Conservation (phyloP, 257 asterid genomes). For the Jacaranda copaia region DNA sequence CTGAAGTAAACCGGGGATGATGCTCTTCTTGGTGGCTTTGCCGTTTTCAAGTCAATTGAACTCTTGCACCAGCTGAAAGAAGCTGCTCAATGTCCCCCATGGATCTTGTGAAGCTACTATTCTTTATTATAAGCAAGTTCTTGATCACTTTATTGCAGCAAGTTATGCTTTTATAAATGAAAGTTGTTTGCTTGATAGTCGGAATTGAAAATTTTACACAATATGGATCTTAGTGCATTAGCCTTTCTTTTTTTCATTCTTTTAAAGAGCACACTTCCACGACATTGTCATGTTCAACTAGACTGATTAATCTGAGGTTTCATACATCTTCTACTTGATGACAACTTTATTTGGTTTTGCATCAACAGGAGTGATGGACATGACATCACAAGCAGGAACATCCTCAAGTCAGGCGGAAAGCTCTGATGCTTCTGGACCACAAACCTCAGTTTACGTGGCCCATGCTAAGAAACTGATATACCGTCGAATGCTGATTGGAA, state of each 20-base stretch:
- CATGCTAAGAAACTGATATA: conserved; percentile 70
- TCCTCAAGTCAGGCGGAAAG: conserved; percentile 36
- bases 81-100: background rate
- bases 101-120: background rate
- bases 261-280: background rate
- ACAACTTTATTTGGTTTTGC: background rate
- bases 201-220: background rate
- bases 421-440: conserved; percentile 44
- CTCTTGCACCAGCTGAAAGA: conserved; percentile 9
- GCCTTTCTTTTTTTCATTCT: background rate
- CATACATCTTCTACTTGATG: conserved; percentile 5
- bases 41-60: background rate
- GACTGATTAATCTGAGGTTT: background rate
- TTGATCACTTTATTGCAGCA: background rate
- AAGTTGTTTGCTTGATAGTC: conserved; percentile 4
- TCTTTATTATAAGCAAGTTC: background rate
- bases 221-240: background rate
- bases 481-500: conserved; percentile 74
- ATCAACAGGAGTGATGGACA: conserved; percentile 41
- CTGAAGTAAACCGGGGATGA: background rate
- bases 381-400: conserved; percentile 32
- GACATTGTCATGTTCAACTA: background rate
- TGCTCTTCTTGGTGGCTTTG: background rate
- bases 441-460: conserved; percentile 47
- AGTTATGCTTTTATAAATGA: background rate